Base-by-base conservation (phyloP, 108 stramenopile species). In the Seminavis robusta region DNA sequence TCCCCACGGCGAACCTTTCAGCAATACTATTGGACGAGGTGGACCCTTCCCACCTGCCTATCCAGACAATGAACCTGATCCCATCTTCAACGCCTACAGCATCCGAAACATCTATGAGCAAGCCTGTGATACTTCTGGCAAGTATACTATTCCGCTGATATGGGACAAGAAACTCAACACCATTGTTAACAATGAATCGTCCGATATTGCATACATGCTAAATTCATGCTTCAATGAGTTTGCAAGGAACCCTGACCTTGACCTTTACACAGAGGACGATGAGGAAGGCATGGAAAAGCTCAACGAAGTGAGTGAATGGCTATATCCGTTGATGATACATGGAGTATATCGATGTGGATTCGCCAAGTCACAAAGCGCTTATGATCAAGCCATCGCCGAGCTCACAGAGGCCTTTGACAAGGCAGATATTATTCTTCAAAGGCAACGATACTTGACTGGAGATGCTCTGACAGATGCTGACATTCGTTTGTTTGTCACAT, bases 311-410 rank as follows among this genome's bases (percentile, higher is more conserved):
- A 90, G 92, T 61, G 69, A 71, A 38, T 96, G 90, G 94, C 68
- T 98, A 40, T 95, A 95, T 74, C 86, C 87, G 21, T 69, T 51
- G 52, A 81, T 97, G 62, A 98, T 96, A 62, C 90, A 98, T 75
- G 98, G 98, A 45, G 95, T 99, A 3, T 99, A 98, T 59, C 77
- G 90, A 32, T 94, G 94, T 53, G 99, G 99, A 4, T 97, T 98
- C 70, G 97, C 97, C 1, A 81, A 78, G 48, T 74, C 92, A 1
- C 99, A 99, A 70, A 52, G 59, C 46, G 95, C 93, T 10, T 98
- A 99, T 69, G 88, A 99, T 27, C 37, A 44, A 25, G 96, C 97
- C 21, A 86, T 98, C 16, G 65, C 70, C 4, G 96, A 90, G 38
- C 56, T 98, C 41, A 94, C 84, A n/a, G 79, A 59, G 26, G 87